phyloP scores from a whole-genome alignment of 192 early-diverging fungal species.

The Tieghemiomyces parasiticus region DNA sequence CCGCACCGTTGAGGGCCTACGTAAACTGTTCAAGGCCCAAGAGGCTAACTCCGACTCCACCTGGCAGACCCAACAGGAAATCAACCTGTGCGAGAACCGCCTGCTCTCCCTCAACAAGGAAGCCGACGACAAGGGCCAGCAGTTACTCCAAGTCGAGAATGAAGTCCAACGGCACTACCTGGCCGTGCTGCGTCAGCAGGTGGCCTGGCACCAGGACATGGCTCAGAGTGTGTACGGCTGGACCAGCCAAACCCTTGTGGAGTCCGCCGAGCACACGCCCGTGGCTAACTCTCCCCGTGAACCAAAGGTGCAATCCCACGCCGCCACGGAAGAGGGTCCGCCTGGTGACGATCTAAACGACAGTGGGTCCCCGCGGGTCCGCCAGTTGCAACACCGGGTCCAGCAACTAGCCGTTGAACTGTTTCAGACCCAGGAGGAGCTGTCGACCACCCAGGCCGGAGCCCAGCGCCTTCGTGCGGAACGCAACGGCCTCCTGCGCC shows the following conservation, averaged over 20 bases:
- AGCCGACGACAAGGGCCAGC: background rate
- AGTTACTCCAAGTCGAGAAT: too few species aligned
- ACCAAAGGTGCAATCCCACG: background rate
- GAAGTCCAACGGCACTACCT: conserved; percentile 2
- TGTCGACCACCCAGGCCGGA: background rate
- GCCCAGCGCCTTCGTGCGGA: background rate
- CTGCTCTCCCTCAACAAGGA: conserved; percentile 10
- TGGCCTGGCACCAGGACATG: conserved; percentile 4
- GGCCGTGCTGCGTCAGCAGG: conserved; percentile 7
- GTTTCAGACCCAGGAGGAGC: conserved; percentile 2
- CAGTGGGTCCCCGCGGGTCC: background rate
- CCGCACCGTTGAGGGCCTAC: conserved; percentile 1
- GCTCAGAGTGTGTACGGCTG: background rate
- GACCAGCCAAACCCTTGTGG: background rate
- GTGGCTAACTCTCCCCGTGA: background rate
- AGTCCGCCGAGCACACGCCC: background rate
- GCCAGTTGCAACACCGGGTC: background rate
- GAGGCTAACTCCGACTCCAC: background rate
- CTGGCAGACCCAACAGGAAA: conserved; percentile 8
- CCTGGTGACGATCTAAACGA: background rate
- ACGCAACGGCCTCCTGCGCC: background rate
- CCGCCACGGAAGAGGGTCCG: background rate
- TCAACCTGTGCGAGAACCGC: conserved; percentile 10
- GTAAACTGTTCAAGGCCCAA: background rate
- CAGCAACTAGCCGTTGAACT: conserved; percentile 8